Conservation (phyloP, 2,329 filamentous ascomycete genomes). For the Xylariaceae sp. region DNA sequence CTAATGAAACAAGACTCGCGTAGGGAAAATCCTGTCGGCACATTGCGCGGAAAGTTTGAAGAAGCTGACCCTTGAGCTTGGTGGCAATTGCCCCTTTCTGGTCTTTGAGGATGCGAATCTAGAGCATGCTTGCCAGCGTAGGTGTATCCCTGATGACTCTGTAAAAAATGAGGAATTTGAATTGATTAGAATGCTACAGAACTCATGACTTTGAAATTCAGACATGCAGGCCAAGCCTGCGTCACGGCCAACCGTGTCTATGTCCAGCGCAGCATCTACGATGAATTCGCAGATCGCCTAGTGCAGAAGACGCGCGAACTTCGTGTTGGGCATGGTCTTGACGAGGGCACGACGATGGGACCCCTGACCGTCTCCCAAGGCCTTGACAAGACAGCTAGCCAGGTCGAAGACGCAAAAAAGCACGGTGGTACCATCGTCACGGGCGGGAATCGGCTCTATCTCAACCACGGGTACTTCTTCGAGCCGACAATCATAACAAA, state of each 20-base stretch:
- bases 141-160: constrained; percentile 38
- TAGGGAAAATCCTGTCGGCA: constrained; percentile 58
- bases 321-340: constrained; percentile 58
- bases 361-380: constrained; percentile 54
- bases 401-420: constrained; percentile 61
- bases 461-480: constrained; percentile 55
- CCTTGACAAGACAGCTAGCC: constrained; percentile 52
- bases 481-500: constrained; percentile 66
- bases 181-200: constrained; percentile 38
- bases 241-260: constrained; percentile 62
- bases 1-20: constrained; percentile 39
- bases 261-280: constrained; percentile 57
- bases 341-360: constrained; percentile 53
- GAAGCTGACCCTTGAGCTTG: constrained; percentile 63
- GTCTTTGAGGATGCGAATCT: constrained; percentile 72
- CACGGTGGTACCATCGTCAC: constrained; percentile 61
- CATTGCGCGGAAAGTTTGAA: constrained; percentile 66
- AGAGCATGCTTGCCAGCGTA: constrained; percentile 55
- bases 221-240: constrained; percentile 69
- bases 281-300: constrained; percentile 54
- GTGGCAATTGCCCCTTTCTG: constrained; percentile 72
- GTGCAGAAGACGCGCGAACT: constrained; percentile 51
- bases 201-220: constrained; percentile 65
- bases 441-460: constrained; percentile 45
- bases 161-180: not conserved